phyloP scores from a whole-genome alignment of 306 rosid genomes.

The Rosa rugosa region DNA sequence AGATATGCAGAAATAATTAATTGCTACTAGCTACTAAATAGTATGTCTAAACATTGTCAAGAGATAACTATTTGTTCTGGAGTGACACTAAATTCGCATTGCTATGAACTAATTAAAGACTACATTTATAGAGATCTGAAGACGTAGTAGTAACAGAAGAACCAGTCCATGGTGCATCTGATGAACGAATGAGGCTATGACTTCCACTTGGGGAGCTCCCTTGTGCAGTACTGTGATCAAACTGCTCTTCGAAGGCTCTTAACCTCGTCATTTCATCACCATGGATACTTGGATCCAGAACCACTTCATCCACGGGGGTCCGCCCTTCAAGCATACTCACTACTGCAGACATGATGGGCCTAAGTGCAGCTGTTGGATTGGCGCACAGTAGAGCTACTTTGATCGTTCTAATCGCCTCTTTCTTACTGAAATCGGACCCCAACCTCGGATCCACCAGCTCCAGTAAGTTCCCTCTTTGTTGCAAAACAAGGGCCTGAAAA shows the following conservation, averaged over 20 bases:
- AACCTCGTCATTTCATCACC: background rate
- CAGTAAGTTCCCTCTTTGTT: background rate
- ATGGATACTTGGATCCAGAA: constrained; percentile 4
- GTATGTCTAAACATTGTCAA: no score
- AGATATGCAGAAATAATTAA: no score
- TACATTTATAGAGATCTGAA: constrained; percentile 1
- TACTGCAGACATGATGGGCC: constrained; percentile 26
- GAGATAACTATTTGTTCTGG: no score
- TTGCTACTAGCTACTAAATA: no score
- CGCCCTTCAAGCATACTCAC: constrained; percentile 21
- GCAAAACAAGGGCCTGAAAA: constrained; percentile 19
- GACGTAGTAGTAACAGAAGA: background rate
- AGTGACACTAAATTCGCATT: no score
- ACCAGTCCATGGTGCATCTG: background rate
- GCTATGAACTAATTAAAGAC: background rate
- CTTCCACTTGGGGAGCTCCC: background rate
- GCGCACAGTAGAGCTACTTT: constrained; percentile 25
- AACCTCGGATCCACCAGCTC: constrained; percentile 19
- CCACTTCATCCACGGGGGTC: background rate
- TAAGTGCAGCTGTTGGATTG: constrained; percentile 17
- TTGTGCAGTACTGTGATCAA: background rate
- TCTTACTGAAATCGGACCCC: constrained; percentile 4
- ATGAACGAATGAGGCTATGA: background rate
- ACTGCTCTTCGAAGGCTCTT: background rate
- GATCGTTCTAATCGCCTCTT: background rate